These are phyloP conservation scores for Rhododendron mucronatum DNA, from an alignment of 148 eudicot genomes.

Conservation along the genomic window DNA sequence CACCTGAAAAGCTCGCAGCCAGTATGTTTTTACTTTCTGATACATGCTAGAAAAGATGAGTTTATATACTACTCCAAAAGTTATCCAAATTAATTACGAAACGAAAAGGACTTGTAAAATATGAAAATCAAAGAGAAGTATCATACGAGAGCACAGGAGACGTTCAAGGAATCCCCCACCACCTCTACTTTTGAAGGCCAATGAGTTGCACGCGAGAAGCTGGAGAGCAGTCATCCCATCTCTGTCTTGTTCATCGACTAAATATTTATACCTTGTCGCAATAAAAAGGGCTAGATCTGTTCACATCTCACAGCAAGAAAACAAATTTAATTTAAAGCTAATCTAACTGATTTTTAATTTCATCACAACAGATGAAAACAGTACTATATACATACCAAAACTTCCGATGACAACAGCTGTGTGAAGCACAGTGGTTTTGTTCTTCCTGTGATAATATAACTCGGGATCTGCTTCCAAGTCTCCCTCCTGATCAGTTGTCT, in stretches of 20 bases:
- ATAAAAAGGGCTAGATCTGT: slow-evolving; percentile 10
- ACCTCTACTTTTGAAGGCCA: neutral
- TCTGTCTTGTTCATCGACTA: neutral
- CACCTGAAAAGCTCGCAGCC: neutral
- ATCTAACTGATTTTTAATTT: neutral
- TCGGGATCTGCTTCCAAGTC: neutral
- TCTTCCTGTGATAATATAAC: neutral
- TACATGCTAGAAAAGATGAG: neutral
- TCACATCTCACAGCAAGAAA: neutral
- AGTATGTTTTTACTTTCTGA: neutral
- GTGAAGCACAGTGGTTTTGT: slow-evolving; percentile 8
- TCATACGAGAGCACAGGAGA: neutral
- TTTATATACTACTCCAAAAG: neutral
- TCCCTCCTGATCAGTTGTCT: neutral
- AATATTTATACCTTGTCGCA: neutral
- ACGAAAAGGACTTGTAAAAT: neutral
- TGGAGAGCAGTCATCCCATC: slow-evolving; percentile 20
- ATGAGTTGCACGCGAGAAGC: slow-evolving; percentile 13
- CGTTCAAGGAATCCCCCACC: neutral
- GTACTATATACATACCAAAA: neutral
- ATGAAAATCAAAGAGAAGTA: neutral
- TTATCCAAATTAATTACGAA: neutral
- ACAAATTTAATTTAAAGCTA: neutral
- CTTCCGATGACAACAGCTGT: neutral
- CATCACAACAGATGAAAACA: neutral